Evolutionary conservation across 495 filamentous ascomycete genomes (phyloP).

Genomic region (Aspergillus steynii): DNA sequence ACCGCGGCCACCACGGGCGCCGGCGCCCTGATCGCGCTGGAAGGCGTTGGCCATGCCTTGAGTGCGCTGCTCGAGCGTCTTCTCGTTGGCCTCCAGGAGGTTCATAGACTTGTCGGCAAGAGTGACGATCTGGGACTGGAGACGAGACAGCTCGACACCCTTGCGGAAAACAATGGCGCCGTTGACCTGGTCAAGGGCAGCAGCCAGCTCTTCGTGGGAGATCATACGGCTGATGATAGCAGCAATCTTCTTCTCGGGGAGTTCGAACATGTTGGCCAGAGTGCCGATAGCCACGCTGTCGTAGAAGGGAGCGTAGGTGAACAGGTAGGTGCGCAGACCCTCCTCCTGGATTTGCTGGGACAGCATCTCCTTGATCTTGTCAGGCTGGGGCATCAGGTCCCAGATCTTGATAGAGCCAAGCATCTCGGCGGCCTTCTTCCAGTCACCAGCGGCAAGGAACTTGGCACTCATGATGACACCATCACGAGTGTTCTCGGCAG

Average conservation of each 20-base stretch:
- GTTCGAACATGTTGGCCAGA: conserved; percentile 92
- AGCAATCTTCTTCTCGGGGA: conserved; percentile 81
- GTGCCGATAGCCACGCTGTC: conserved; percentile 87
- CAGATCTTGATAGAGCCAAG: conserved; percentile 98
- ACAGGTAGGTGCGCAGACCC: conserved; percentile 95
- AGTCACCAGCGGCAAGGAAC: conserved; percentile 92
- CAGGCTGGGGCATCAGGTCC: conserved; percentile 86
- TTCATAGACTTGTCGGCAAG: conserved; percentile 93
- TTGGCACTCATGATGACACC: conserved; percentile 99
- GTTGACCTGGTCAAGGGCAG: conserved; percentile 97
- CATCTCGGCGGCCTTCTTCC: conserved; percentile 93
- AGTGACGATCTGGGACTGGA: conserved; percentile 92
- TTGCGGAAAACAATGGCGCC: conserved; percentile 98
- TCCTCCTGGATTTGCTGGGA: conserved; percentile 98
- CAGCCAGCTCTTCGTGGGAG: conserved; percentile 94
- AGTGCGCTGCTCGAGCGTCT: conserved; percentile 93
- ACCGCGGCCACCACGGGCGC: conserved; percentile 69
- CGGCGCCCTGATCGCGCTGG: conserved; percentile 78
- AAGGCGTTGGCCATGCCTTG: conserved; percentile 95
- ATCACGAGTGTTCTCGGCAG: conserved; percentile 96
- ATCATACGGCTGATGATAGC: conserved; percentile 99
- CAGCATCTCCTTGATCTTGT: conserved; percentile 94
- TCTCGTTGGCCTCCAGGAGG: conserved; percentile 95
- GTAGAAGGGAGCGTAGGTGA: conserved; percentile 99
- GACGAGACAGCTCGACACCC: conserved; percentile 93